A percentile compares a stretch with the other conserved stretches of the same genome.
Conservation (phyloP, 257 asterid species). For the Solanum corneliomulleri region DNA sequence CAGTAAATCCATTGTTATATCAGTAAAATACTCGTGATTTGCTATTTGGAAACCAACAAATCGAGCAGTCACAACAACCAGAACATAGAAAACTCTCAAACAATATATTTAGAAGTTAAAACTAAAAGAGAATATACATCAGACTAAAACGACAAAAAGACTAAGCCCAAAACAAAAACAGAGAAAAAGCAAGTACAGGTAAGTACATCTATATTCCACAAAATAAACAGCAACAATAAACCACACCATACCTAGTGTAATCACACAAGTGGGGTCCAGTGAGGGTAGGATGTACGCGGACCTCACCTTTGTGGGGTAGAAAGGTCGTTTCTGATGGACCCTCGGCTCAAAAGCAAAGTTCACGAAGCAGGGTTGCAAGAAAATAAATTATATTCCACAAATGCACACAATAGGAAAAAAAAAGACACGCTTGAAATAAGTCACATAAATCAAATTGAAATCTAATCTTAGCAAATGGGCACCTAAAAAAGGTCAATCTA, state of each 20-base stretch:
- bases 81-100: neutral
- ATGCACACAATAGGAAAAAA: neutral
- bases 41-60: neutral
- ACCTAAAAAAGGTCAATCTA: neutral
- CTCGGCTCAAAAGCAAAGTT: neutral
- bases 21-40: neutral
- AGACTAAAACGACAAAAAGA: neutral
- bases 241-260: neutral
- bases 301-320: neutral
- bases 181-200: neutral
- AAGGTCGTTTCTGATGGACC: neutral
- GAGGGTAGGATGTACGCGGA: neutral
- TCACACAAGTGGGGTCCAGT: neutral
- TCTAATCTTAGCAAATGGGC: neutral
- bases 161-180: neutral
- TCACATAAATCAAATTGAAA: neutral
- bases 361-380: neutral
- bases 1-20: neutral
- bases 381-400: neutral
- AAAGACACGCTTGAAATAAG: neutral
- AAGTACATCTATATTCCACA: neutral
- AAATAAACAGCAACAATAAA: neutral
- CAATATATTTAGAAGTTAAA: too few species aligned
- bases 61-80: neutral
- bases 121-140: neutral